Conservation (phyloP, 1,284 basidiomycete genomes). For the Puccinia hordei region DNA sequence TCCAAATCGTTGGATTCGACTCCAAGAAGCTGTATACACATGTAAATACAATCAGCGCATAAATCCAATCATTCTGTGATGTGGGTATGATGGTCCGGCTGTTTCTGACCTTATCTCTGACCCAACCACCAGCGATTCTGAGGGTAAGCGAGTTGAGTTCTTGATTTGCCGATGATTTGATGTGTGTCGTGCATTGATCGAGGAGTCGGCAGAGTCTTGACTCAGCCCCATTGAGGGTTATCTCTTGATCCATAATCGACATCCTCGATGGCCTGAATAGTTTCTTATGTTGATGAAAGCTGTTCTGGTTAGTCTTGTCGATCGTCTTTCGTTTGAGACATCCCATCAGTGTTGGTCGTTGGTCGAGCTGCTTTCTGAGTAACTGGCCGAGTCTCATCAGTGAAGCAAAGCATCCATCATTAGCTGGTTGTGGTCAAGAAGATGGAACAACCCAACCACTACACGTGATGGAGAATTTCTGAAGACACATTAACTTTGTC, state of each 20-base stretch:
- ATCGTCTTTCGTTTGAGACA: neutral
- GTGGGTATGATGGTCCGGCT: neutral
- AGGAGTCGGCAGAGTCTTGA: constrained; percentile 1
- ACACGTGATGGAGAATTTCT: no score
- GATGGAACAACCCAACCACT: no score
- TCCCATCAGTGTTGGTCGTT: neutral
- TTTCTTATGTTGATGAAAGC: neutral
- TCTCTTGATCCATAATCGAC: neutral
- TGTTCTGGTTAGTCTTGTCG: neutral
- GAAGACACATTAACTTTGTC: no score
- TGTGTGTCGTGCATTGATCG: neutral
- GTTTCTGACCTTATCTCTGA: constrained; percentile 81
- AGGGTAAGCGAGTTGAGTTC: constrained; percentile 9
- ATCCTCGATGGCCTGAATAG: neutral
- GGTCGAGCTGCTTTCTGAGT: neutral
- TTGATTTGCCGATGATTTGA: neutral
- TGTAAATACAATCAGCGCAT: no score
- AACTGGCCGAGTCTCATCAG: neutral
- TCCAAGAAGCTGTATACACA: constrained; percentile 71
- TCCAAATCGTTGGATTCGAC: constrained; percentile 89
- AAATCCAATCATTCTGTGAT: neutral
- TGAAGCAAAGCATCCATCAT: neutral
- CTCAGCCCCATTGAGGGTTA: constrained; percentile 10
- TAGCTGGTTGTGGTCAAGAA: no score
- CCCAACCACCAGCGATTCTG: constrained; percentile 92